Evolutionary conservation across 2,329 filamentous ascomycete species (phyloP).

Genomic region (Aspergillus ustus): DNA sequence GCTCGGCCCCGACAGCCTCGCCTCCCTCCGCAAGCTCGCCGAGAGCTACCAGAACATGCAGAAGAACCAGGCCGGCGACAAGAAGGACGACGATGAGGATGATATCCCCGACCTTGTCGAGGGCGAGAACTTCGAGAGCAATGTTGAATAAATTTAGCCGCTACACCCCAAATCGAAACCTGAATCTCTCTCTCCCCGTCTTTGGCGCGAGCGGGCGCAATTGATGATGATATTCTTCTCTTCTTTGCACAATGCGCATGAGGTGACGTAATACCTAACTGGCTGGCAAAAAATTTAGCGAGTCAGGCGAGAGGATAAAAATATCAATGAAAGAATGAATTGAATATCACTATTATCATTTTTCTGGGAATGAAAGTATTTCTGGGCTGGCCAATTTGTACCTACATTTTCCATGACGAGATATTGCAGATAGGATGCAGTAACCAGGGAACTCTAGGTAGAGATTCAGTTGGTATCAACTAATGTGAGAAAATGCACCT

Average conservation of each 20-base stretch:
- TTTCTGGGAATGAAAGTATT: background rate
- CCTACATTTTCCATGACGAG: background rate
- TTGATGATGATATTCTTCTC: background rate
- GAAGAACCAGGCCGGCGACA: slow-evolving; percentile 82
- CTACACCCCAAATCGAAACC: background rate
- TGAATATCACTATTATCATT: background rate
- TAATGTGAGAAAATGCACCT: background rate
- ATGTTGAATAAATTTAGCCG: slow-evolving; percentile 75
- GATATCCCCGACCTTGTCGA: slow-evolving; percentile 97
- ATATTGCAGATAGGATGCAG: background rate
- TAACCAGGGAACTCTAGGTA: background rate
- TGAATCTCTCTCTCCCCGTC: background rate
- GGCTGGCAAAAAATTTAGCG: background rate
- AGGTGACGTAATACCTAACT: background rate
- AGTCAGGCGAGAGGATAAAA: background rate
- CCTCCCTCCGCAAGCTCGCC: slow-evolving; percentile 95
- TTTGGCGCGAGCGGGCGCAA: background rate
- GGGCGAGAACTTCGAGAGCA: slow-evolving; percentile 97
- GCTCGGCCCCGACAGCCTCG: slow-evolving; percentile 96
- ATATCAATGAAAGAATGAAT: background rate
- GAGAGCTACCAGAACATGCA: slow-evolving; percentile 99
- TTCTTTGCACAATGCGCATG: background rate
- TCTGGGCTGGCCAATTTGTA: background rate
- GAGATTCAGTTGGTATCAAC: background rate
- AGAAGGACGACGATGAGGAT: slow-evolving; percentile 75